A percentile compares a stretch with the other conserved stretches of the same genome.
Evolutionary conservation across 1,139 yeast genomes (phyloP).

Genomic region (Kodamaea alishanica): DNA sequence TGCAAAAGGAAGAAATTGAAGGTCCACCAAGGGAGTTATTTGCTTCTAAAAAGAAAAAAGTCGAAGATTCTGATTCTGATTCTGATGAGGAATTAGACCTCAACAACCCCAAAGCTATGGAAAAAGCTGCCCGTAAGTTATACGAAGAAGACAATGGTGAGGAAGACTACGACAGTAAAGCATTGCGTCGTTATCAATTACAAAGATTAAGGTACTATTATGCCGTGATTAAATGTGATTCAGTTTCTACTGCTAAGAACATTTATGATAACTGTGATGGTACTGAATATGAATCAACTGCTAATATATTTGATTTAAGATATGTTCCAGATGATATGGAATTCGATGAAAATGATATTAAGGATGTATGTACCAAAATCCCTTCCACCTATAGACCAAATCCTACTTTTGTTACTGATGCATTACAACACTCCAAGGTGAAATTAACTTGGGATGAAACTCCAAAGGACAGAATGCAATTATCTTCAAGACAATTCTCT

Average conservation of each 20-base stretch:
- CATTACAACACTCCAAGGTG: slow-evolving; percentile 89
- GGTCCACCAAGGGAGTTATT: slow-evolving; percentile 93
- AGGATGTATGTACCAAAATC: slow-evolving; percentile 65
- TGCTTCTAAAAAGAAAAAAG: slow-evolving; percentile 31
- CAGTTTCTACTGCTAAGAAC: slow-evolving; percentile 62
- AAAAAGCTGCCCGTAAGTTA: slow-evolving; percentile 58
- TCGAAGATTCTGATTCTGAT: slow-evolving; percentile 27
- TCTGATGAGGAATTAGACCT: slow-evolving; percentile 47
- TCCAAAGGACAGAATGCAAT: slow-evolving; percentile 80
- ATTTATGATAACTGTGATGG: slow-evolving; percentile 91
- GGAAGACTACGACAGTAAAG: slow-evolving; percentile 68
- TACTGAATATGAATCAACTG: slow-evolving; percentile 92
- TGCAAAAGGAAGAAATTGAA: slow-evolving; percentile 84
- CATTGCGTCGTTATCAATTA: slow-evolving; percentile 69
- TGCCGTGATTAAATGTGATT: slow-evolving; percentile 87
- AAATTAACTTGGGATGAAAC: slow-evolving; percentile 98
- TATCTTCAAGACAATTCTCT: slow-evolving; percentile 77
- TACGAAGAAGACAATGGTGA: slow-evolving; percentile 72
- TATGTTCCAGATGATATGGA: slow-evolving; percentile 90
- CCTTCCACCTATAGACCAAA: slow-evolving; percentile 83
- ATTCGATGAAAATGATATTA: slow-evolving; percentile 69
- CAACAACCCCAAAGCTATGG: slow-evolving; percentile 40
- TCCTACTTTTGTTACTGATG: slow-evolving; percentile 80
- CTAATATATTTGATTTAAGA: slow-evolving; percentile 88
- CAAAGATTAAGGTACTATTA: slow-evolving; percentile 86